Conservation (phyloP, 2,329 filamentous ascomycete species). For the Endoconidiophora laricicola region DNA sequence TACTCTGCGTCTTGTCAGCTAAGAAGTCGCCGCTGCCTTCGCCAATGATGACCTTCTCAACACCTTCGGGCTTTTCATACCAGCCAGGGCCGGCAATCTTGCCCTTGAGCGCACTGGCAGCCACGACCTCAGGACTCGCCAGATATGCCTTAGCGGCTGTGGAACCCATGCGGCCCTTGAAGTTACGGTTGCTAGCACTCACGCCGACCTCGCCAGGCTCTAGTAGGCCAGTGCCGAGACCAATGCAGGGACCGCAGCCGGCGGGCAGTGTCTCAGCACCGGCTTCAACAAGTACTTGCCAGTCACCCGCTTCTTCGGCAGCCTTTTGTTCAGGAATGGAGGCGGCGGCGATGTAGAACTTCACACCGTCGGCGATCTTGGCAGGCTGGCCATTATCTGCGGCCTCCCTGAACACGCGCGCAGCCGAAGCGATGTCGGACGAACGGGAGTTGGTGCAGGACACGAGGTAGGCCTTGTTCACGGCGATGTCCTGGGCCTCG, state of each 20-base stretch:
- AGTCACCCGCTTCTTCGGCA: constrained; percentile 69
- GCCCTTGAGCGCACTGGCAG: constrained; percentile 65
- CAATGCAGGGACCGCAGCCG: constrained; percentile 75
- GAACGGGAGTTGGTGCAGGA: constrained; percentile 77
- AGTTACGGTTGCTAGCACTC: constrained; percentile 71
- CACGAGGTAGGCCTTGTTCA: constrained; percentile 69
- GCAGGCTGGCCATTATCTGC: constrained; percentile 45
- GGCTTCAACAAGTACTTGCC: constrained; percentile 66
- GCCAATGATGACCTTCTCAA: constrained; percentile 50
- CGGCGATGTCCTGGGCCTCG: constrained; percentile 52
- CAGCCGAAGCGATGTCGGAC: constrained; percentile 68
- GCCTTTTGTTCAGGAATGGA: constrained; percentile 59
- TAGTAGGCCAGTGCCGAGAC: constrained; percentile 58
- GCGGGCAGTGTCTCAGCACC: constrained; percentile 57
- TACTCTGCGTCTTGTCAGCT: constrained; percentile 46
- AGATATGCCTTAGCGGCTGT: constrained; percentile 70
- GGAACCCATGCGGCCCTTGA: constrained; percentile 78
- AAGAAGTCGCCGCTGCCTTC: constrained; percentile 52
- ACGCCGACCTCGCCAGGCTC: constrained; percentile 80
- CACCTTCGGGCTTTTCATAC: constrained; percentile 56
- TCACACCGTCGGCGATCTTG: constrained; percentile 58
- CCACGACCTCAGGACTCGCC: constrained; percentile 78
- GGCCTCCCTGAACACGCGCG: constrained; percentile 69
- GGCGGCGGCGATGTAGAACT: constrained; percentile 81
- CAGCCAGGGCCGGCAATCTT: constrained; percentile 59